Base-by-base conservation (phyloP, 2,329 filamentous ascomycete genomes). In the Ceratocystis eucalypticola region DNA sequence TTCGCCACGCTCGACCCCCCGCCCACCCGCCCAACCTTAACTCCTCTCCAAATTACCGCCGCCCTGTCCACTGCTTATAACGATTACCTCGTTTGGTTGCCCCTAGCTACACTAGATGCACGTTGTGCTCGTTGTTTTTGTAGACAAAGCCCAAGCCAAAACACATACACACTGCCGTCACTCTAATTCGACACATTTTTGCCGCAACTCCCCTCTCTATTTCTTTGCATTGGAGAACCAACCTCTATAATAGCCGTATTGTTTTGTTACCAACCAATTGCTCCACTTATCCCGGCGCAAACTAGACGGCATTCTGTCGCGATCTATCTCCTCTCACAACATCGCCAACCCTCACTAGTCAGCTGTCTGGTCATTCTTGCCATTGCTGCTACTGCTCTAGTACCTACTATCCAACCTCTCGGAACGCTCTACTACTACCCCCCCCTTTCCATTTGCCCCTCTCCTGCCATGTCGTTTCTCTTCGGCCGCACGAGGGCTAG, bases 401-500 rank as follows among this genome's bases (percentile, higher is more conserved):
- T 5, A 25, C 61, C 22, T 7, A 53, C 37, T 41, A 17, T 30
- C 15, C 8, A 20, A 17, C 25, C 5, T 15, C n/a, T 55, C 25
- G 5, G 50, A 20, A 57, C 64, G 37, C 37, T 10, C 22, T 4
- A 61, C 61, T 41, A 8, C 30, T 10, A 7, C 57, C n/a, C 12
- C 57, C 1, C 44, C 55, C 12, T 17, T 25, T 41, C 55, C 48
- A 3, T 45, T 33, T 2, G 8, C 22, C 25, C 5, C 17, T 22
- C 22, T 8, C 8, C 64, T 41, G 12, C 33, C 61, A 82, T 82
- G 80, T 82, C 82, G 41, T 84, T 84, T 72, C 74, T 84, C 61
- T 84, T 84, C 69, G 80, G 80, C 67, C 77, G 82, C 71, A 78
- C 77, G 65, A 76, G 80, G 68, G 77, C 79, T 70, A 77, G 81